Conservation (phyloP, 1,284 basidiomycete genomes). For the Rhodofomes roseus region DNA sequence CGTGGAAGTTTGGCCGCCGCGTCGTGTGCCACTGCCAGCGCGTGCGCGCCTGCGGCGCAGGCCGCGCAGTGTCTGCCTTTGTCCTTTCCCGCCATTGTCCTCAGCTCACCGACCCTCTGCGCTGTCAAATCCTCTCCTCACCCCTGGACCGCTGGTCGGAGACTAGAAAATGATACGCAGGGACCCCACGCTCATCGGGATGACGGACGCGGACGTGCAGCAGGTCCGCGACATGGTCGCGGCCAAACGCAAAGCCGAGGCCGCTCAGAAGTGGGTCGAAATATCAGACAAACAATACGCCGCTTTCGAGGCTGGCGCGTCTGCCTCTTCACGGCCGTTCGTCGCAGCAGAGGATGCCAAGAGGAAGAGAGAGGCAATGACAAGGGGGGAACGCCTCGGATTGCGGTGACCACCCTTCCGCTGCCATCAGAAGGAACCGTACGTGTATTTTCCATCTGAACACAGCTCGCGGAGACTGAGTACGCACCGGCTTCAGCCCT, state of each 20-base stretch:
- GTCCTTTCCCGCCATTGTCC: conserved; percentile 6
- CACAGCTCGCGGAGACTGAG: no score
- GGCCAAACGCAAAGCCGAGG: conserved; percentile 45
- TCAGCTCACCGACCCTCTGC: background rate
- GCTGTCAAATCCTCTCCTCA: background rate
- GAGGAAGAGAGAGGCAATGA: conserved; percentile 33
- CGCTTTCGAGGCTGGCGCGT: conserved; percentile 6
- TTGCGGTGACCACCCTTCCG: conserved; percentile 12
- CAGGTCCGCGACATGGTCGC: conserved; percentile 49
- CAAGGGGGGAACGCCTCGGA: conserved; percentile 35
- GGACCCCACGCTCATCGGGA: conserved; percentile 66
- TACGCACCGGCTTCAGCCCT: no score
- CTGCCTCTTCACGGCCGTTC: conserved; percentile 14
- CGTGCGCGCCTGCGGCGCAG: conserved; percentile 4
- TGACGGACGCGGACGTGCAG: conserved; percentile 72
- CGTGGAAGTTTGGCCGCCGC: conserved; percentile 2
- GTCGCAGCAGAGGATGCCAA: conserved; percentile 34
- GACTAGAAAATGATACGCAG: conserved; percentile 61
- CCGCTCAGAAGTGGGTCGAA: conserved; percentile 4
- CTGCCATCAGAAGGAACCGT: background rate
- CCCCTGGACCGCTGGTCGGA: no score
- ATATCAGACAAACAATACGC: background rate
- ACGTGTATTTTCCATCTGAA: no score
- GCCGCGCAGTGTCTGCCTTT: conserved; percentile 8
- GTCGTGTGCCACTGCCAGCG: background rate